phyloP scores from a whole-genome alignment of 2,329 filamentous ascomycete species.

The Diplodia scrobiculata region DNA sequence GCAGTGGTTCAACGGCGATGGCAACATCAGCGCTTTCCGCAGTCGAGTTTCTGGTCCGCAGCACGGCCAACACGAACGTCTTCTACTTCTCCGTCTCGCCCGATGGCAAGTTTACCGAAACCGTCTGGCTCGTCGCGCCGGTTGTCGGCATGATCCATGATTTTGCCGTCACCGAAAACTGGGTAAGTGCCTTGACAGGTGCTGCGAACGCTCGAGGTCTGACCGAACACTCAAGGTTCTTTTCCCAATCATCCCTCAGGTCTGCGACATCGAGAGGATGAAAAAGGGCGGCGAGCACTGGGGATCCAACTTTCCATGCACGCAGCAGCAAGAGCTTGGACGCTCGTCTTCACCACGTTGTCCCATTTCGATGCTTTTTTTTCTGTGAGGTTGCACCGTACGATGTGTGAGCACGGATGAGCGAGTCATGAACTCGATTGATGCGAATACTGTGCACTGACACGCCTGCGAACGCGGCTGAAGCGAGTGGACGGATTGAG shows the following conservation, averaged over 20 bases:
- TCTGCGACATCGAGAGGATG: conserved; percentile 44
- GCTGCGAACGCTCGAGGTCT: neutral
- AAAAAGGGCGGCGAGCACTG: conserved; percentile 48
- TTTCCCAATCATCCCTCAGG: conserved; percentile 44
- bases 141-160: conserved; percentile 50
- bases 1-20: conserved; percentile 45
- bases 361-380: too few species aligned
- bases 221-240: conserved; percentile 37
- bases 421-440: neutral
- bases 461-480: neutral
- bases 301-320: conserved; percentile 34
- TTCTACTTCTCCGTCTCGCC: conserved; percentile 40
- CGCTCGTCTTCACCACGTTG: too few species aligned
- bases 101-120: conserved; percentile 40
- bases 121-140: conserved; percentile 43
- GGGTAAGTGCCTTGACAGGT: conserved; percentile 13
- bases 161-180: conserved; percentile 48
- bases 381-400: too few species aligned
- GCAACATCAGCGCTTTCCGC: conserved; percentile 46
- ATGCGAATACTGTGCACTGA: neutral
- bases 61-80: conserved; percentile 38
- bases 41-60: conserved; percentile 40
- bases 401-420: neutral
- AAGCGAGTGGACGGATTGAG: neutral
- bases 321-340: too few species aligned